These are phyloP conservation scores for Fusarium circinatum DNA, from an alignment of 2,329 filamentous ascomycete genomes.

Conservation along the genomic window DNA sequence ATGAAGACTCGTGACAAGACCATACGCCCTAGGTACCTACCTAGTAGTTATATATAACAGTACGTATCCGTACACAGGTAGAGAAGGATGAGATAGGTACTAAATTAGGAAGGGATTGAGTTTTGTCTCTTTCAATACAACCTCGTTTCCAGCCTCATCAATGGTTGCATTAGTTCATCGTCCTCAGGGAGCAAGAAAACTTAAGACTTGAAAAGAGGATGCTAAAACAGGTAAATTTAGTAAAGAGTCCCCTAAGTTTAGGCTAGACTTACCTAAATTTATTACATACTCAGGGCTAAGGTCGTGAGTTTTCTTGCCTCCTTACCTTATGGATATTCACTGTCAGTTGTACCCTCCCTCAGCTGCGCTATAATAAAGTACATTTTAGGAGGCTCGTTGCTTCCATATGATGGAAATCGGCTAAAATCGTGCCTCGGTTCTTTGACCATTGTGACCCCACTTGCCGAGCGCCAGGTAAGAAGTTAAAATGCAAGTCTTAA, in stretches of 20 bases:
- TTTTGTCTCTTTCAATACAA: not conserved
- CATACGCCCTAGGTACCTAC: not conserved
- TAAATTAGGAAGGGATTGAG: not conserved
- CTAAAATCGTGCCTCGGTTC: slow-evolving; percentile 33
- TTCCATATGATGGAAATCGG: not conserved
- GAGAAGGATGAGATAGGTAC: not conserved
- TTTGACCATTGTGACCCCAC: slow-evolving; percentile 20
- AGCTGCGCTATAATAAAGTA: not conserved
- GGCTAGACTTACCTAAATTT: not conserved
- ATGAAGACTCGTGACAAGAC: not conserved
- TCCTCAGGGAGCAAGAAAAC: not conserved
- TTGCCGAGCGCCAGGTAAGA: slow-evolving; percentile 13
- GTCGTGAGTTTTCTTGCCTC: not conserved
- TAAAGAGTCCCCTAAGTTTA: not conserved
- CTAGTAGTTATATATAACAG: not conserved
- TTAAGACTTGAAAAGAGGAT: not conserved
- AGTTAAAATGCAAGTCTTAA: slow-evolving; percentile 9
- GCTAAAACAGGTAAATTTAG: not conserved
- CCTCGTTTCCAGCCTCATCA: no score
- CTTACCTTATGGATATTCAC: not conserved
- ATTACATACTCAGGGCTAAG: not conserved
- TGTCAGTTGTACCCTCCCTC: not conserved
- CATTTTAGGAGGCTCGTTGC: not conserved
- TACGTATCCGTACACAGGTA: not conserved
- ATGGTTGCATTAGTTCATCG: not conserved